A percentile compares a stretch with the other conserved stretches of the same genome.
These are phyloP conservation scores for Arachnopeziza araneosa DNA, from an alignment of 2,329 filamentous ascomycete genomes.

Conservation along the genomic window DNA sequence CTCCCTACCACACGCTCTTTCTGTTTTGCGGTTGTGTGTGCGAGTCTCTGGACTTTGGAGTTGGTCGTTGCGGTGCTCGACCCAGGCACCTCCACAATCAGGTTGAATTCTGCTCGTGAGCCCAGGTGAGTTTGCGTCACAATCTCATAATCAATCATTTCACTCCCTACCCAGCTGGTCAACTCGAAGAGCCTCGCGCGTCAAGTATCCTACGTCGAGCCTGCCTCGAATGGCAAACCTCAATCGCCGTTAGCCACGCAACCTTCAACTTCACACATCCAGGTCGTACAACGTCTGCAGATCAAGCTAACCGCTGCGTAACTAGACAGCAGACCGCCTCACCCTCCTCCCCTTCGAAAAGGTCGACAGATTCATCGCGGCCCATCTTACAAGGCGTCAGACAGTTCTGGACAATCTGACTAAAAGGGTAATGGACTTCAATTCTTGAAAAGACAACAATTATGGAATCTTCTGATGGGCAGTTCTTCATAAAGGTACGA, in stretches of 20 bases:
- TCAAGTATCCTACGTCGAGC: neutral
- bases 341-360: constrained; percentile 9
- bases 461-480: constrained; percentile 75
- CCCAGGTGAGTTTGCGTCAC: neutral
- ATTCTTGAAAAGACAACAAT: constrained; percentile 41
- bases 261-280: neutral
- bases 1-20: neutral
- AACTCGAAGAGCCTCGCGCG: neutral
- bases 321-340: constrained; percentile 23
- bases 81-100: neutral
- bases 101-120: neutral
- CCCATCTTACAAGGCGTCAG: constrained; percentile 19
- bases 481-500: constrained; percentile 79
- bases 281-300: neutral
- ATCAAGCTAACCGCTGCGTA: constrained; percentile 17
- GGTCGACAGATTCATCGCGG: constrained; percentile 9
- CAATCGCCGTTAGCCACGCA: neutral
- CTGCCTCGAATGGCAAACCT: neutral
- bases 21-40: neutral
- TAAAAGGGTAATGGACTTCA: constrained; percentile 21
- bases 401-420: constrained; percentile 16
- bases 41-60: neutral
- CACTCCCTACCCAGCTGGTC: neutral
- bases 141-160: neutral
- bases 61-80: neutral